phyloP scores from a whole-genome alignment of 768 basidiomycete species.

The Pleurotus eryngii region DNA sequence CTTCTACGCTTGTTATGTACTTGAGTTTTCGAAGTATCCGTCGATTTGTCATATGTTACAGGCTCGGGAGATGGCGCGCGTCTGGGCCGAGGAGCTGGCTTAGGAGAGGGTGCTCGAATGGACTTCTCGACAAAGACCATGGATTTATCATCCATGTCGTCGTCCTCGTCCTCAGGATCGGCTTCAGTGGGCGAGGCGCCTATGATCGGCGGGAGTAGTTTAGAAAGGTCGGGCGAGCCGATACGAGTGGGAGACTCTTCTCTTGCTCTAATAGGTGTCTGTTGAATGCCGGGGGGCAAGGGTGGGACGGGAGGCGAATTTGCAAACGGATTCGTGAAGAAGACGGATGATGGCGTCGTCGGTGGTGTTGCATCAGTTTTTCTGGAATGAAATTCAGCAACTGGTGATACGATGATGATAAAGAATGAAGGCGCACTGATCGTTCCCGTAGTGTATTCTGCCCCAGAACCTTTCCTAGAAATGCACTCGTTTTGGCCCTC shows the following conservation, averaged over 20 bases:
- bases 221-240: slow-evolving; percentile 39
- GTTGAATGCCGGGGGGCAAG: slow-evolving; percentile 44
- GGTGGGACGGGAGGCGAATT: slow-evolving; percentile 49
- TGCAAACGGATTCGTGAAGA: slow-evolving; percentile 39
- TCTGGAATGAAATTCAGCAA: slow-evolving; percentile 33
- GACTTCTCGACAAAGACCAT: slow-evolving; percentile 54
- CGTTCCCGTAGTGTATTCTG: slow-evolving; percentile 63
- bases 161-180: slow-evolving; percentile 20
- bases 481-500: slow-evolving; percentile 74
- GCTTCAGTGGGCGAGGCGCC: slow-evolving; percentile 29
- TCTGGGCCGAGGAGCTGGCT: neutral
- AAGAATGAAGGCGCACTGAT: slow-evolving; percentile 43
- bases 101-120: slow-evolving; percentile 32
- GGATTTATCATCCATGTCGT: slow-evolving; percentile 48
- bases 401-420: neutral
- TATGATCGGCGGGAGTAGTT: slow-evolving; percentile 64
- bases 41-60: slow-evolving; percentile 26
- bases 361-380: slow-evolving; percentile 47
- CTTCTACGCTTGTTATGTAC: slow-evolving; percentile 52
- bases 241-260: slow-evolving; percentile 42
- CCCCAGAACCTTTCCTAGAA: slow-evolving; percentile 78
- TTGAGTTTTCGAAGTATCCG: slow-evolving; percentile 22
- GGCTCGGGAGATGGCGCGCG: slow-evolving; percentile 18
- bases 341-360: slow-evolving; percentile 28
- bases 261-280: slow-evolving; percentile 36